phyloP scores from a whole-genome alignment of 441 rosid species.

The Croton laevigatus region DNA sequence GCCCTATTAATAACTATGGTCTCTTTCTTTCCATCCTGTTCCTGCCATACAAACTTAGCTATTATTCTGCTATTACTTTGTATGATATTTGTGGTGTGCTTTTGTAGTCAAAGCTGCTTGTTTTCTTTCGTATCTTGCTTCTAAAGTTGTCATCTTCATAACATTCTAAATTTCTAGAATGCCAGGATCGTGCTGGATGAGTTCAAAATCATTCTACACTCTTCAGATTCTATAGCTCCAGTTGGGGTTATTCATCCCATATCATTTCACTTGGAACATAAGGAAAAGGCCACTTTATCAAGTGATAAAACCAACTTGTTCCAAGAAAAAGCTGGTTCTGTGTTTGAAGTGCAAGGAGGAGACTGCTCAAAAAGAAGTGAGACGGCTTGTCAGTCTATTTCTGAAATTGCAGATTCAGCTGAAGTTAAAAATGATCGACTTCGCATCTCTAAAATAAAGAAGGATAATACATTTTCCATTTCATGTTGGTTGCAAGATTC shows the following conservation, averaged over 20 bases:
- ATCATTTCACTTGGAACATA: constrained; percentile 68
- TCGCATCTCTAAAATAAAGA: constrained; percentile 47
- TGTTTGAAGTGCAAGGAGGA: constrained; percentile 63
- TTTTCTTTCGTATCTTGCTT: constrained; percentile 4
- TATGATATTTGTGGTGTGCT: not conserved
- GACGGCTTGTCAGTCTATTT: constrained; percentile 27
- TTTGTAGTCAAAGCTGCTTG: not conserved
- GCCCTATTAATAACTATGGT: no score
- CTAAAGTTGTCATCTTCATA: constrained; percentile 19
- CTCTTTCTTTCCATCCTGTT: not conserved
- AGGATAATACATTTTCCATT: constrained; percentile 57
- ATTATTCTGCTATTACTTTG: no score
- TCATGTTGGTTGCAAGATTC: constrained; percentile 79
- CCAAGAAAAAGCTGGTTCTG: constrained; percentile 40
- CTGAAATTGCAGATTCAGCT: constrained; percentile 34
- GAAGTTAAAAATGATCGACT: constrained; percentile 42
- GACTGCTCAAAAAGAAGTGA: constrained; percentile 38
- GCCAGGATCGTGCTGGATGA: constrained; percentile 83
- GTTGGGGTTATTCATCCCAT: constrained; percentile 87
- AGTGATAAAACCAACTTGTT: constrained; percentile 17
- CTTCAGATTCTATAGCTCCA: constrained; percentile 86
- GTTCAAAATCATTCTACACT: constrained; percentile 66
- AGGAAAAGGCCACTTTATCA: constrained; percentile 33
- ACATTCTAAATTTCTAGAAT: constrained; percentile 50
- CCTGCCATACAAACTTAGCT: not conserved